Evolutionary conservation across 1,284 basidiomycete species (phyloP).

Genomic region (Rhizoctonia solani): DNA sequence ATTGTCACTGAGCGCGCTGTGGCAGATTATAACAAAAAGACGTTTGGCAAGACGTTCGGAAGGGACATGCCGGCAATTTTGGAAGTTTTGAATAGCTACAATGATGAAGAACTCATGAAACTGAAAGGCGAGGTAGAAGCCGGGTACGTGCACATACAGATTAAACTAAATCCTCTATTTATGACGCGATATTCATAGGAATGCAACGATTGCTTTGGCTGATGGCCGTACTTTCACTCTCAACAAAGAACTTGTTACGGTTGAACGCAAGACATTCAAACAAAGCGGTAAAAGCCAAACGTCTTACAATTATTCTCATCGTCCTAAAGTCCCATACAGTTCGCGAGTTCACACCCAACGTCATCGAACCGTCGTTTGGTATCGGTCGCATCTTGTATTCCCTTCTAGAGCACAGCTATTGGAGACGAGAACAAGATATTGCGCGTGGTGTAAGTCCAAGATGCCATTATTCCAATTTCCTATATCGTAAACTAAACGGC

Average conservation of each 20-base stretch:
- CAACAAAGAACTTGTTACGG: constrained; percentile 74
- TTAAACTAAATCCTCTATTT: too few relatives aligned
- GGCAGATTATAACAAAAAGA: constrained; percentile 85
- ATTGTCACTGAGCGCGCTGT: constrained; percentile 74
- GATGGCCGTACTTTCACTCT: constrained; percentile 75
- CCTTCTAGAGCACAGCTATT: constrained; percentile 94
- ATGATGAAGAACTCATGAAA: constrained; percentile 68
- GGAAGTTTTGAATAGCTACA: constrained; percentile 68
- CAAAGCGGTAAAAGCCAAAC: constrained; percentile 70
- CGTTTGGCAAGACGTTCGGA: constrained; percentile 88
- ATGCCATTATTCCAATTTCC: background rate
- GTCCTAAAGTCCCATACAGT: constrained; percentile 53
- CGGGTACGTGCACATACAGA: constrained; percentile 67
- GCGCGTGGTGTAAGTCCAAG: constrained; percentile 74
- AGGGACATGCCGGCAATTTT: constrained; percentile 78
- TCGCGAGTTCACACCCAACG: constrained; percentile 95
- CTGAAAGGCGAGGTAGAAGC: constrained; percentile 76
- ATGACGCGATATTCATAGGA: too few relatives aligned
- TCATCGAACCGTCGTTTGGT: constrained; percentile 98
- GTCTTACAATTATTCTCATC: background rate
- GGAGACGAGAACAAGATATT: constrained; percentile 89
- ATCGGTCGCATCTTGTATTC: constrained; percentile 96
- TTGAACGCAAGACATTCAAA: constrained; percentile 87
- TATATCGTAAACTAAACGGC: too few relatives aligned
- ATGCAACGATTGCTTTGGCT: constrained; percentile 48